Conservation (phyloP, 2,329 filamentous ascomycete genomes). For the Colletotrichum kahawae region DNA sequence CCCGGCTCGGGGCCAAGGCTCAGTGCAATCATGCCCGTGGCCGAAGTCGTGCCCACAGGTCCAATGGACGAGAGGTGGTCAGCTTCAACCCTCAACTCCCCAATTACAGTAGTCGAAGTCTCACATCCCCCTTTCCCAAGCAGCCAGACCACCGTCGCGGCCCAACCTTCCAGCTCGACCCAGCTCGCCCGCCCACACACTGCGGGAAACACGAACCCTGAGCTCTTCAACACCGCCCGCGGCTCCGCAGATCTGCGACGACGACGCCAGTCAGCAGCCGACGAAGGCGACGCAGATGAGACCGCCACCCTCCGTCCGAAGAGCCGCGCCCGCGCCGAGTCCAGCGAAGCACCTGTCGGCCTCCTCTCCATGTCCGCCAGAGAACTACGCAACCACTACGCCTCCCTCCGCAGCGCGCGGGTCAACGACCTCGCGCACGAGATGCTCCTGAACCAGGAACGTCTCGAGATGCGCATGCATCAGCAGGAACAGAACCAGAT, state of each 20-base stretch:
- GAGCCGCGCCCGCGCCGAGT: not conserved
- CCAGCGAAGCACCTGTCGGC: not conserved
- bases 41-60: constrained; percentile 33
- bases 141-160: not conserved
- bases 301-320: not conserved
- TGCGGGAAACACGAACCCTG: not conserved
- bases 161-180: not conserved
- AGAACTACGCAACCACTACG: constrained; percentile 19
- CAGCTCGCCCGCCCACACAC: not conserved
- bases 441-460: constrained; percentile 22
- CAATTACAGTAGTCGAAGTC: not conserved
- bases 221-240: not conserved
- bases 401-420: constrained; percentile 1
- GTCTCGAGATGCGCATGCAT: constrained; percentile 20
- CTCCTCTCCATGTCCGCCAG: constrained; percentile 9
- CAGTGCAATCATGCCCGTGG: constrained; percentile 44
- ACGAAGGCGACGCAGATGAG: not conserved
- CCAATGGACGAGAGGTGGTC: constrained; percentile 18
- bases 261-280: not conserved
- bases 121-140: not conserved
- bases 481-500: constrained; percentile 20
- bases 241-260: not conserved
- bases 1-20: constrained; percentile 28
- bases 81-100: constrained; percentile 15
- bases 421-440: constrained; percentile 20